Evolutionary conservation across 192 early-diverging fungal species (phyloP).

Genomic region (Podochytrium sp.): DNA sequence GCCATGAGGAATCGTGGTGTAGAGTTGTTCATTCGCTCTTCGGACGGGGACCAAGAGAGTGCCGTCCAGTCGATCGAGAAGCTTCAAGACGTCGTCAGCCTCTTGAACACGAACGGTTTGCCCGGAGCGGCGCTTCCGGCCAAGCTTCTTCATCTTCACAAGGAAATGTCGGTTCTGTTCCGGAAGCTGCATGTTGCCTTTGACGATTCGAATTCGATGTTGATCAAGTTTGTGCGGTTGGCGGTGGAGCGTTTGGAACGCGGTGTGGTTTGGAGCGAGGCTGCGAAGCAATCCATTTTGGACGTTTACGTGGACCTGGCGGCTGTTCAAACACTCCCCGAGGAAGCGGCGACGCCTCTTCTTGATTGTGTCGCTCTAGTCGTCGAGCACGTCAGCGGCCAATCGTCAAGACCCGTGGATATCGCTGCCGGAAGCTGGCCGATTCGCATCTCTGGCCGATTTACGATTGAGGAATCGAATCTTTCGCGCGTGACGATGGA

Average conservation of each 20-base stretch:
- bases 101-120: slow-evolving; percentile 38
- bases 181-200: slow-evolving; percentile 19
- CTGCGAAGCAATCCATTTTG: slow-evolving; percentile 13
- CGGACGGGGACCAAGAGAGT: neutral
- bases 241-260: slow-evolving; percentile 37
- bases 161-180: neutral
- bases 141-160: neutral
- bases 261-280: slow-evolving; percentile 18
- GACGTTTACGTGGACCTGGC: slow-evolving; percentile 16
- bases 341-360: neutral
- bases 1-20: slow-evolving; percentile 98
- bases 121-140: slow-evolving; percentile 33
- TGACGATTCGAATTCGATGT: slow-evolving; percentile 13
- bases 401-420: neutral
- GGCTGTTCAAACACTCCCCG: neutral
- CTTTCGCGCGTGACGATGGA: slow-evolving; percentile 58
- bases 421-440: slow-evolving; percentile 17
- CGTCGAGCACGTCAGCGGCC: neutral
- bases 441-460: slow-evolving; percentile 37
- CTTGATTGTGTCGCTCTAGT: neutral
- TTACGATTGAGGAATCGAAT: slow-evolving; percentile 60
- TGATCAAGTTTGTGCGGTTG: slow-evolving; percentile 31
- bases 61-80: neutral
- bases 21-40: slow-evolving; percentile 76
- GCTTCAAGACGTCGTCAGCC: slow-evolving; percentile 16